These are phyloP conservation scores for Bathelium albidoporum DNA, from an alignment of 495 filamentous ascomycete genomes.

Conservation along the genomic window DNA sequence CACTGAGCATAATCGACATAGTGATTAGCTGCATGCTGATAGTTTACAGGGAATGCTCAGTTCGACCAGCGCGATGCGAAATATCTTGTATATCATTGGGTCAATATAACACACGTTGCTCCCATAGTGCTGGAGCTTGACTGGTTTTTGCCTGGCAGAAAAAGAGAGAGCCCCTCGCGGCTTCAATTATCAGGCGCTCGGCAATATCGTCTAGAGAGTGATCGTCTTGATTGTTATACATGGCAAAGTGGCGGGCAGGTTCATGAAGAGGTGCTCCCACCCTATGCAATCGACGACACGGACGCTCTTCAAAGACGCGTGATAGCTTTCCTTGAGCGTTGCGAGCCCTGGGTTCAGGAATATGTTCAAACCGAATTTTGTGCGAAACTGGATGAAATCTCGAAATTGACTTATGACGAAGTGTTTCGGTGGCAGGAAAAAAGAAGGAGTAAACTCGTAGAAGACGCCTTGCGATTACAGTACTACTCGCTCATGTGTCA, in stretches of 20 bases:
- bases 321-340: neutral
- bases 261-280: conserved; percentile 8
- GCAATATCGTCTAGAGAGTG: conserved; percentile 8
- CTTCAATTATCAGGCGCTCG: conserved; percentile 9
- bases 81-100: neutral
- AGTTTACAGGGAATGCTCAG: neutral
- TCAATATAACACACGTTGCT: neutral
- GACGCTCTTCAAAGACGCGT: neutral
- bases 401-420: conserved; percentile 15
- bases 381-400: conserved; percentile 10
- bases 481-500: conserved; percentile 19
- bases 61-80: neutral
- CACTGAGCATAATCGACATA: neutral
- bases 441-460: conserved; percentile 11
- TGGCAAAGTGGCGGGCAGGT: conserved; percentile 15
- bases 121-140: neutral
- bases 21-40: neutral
- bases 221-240: conserved; percentile 8
- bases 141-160: neutral
- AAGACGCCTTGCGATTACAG: conserved; percentile 13
- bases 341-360: conserved; percentile 9
- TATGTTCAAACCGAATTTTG: conserved; percentile 7
- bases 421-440: conserved; percentile 6
- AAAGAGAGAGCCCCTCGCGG: neutral
- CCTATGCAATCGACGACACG: conserved; percentile 20